These are phyloP conservation scores for Protomyces pachydermus DNA, from an alignment of 1,139 yeast species.

Conservation along the genomic window DNA sequence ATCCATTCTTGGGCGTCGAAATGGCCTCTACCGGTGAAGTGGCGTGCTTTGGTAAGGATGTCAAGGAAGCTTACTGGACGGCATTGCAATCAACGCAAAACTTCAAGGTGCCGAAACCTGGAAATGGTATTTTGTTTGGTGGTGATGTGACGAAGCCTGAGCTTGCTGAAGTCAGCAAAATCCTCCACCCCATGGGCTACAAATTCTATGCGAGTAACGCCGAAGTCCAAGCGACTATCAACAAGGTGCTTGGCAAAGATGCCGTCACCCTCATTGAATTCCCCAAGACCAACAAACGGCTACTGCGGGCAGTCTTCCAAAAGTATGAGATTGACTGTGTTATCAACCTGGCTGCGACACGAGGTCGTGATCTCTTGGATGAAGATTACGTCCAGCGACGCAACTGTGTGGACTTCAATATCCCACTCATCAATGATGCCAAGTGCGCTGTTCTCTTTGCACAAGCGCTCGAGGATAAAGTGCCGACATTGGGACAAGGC, in stretches of 20 bases:
- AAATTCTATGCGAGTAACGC: slow-evolving; percentile 72
- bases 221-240: slow-evolving; percentile 65
- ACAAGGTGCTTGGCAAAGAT: slow-evolving; percentile 43
- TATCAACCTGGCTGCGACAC: slow-evolving; percentile 80
- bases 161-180: slow-evolving; percentile 67
- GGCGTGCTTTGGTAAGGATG: slow-evolving; percentile 86
- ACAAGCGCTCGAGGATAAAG: slow-evolving; percentile 67
- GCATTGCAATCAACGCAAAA: slow-evolving; percentile 95
- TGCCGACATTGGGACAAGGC: slow-evolving; percentile 48
- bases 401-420: slow-evolving; percentile 95
- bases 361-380: slow-evolving; percentile 79
- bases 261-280: slow-evolving; percentile 58
- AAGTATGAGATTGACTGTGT: slow-evolving; percentile 77
- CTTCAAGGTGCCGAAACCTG: slow-evolving; percentile 87
- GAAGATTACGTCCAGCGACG: slow-evolving; percentile 97
- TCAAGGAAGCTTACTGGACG: slow-evolving; percentile 93
- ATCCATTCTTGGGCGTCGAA: slow-evolving; percentile 96
- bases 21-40: slow-evolving; percentile 99
- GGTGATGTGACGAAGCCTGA: slow-evolving; percentile 75
- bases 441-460: slow-evolving; percentile 86
- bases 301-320: slow-evolving; percentile 87
- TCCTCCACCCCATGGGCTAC: slow-evolving; percentile 70
- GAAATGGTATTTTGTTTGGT: slow-evolving; percentile 83
- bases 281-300: slow-evolving; percentile 90
- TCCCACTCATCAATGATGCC: slow-evolving; percentile 94